Evolutionary conservation across 1,284 basidiomycete genomes (phyloP).

Genomic region (Boletellus dicymbophilus): DNA sequence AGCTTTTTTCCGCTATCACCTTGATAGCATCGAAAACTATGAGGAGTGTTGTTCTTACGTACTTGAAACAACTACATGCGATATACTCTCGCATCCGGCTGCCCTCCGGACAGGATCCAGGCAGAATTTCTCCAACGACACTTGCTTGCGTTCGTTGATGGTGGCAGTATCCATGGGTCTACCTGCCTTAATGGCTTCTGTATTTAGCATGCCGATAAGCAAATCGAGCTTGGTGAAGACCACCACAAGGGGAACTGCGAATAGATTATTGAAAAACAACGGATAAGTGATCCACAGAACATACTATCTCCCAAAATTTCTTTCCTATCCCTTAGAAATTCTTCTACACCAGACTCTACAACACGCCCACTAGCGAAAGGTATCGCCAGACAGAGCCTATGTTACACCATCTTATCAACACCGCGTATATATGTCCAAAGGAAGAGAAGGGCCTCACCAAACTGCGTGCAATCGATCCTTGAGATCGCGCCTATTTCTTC

Average conservation of each 20-base stretch:
- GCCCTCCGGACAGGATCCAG: not conserved
- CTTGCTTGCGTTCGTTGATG: not conserved
- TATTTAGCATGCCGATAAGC: not conserved
- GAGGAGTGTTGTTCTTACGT: not conserved
- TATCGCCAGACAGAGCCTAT: slow-evolving; percentile 3
- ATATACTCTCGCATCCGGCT: not conserved
- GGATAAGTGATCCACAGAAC: not conserved
- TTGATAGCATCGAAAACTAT: not conserved
- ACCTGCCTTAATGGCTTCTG: not conserved
- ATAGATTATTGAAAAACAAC: not conserved
- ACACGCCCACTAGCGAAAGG: not conserved
- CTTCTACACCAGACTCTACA: not conserved
- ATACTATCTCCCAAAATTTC: slow-evolving; percentile 2
- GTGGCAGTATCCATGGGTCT: not conserved
- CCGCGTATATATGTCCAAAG: not conserved
- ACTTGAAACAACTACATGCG: slow-evolving; percentile 3
- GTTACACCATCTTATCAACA: not conserved
- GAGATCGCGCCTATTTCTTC: not conserved
- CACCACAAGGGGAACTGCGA: slow-evolving; percentile 1
- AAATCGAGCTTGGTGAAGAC: slow-evolving; percentile 8
- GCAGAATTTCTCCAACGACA: not conserved
- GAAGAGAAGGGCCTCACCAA: not conserved
- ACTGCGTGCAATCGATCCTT: slow-evolving; percentile 3
- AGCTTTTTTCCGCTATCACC: not conserved
- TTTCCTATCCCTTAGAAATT: not conserved